Evolutionary conservation across 148 eudicot species (phyloP).

Genomic region (Diospyros kaki): DNA sequence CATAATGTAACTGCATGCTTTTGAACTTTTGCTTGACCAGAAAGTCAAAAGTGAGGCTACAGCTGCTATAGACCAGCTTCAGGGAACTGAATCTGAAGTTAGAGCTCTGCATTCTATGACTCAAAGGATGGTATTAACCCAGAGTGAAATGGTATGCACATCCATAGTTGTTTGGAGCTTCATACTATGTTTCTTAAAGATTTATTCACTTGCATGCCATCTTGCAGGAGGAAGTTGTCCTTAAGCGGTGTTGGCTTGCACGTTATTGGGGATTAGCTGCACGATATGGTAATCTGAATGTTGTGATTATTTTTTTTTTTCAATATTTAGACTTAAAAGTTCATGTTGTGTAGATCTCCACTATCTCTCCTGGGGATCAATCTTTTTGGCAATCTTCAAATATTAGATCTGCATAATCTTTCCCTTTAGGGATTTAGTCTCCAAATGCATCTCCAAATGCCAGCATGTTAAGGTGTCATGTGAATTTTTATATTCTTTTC

Average conservation of each 20-base stretch:
- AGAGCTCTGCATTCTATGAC: conserved; percentile 73
- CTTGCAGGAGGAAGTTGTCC: conserved; percentile 89
- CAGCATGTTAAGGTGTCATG: too few relatives aligned
- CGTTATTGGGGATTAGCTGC: conserved; percentile 92
- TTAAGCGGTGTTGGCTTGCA: conserved; percentile 95
- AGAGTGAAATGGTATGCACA: conserved; percentile 69
- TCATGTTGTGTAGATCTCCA: background rate
- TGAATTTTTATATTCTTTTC: too few relatives aligned
- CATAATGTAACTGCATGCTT: conserved; percentile 13
- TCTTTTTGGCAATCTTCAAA: too few relatives aligned
- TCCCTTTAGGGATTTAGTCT: too few relatives aligned
- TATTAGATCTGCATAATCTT: too few relatives aligned
- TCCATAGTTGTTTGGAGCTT: background rate
- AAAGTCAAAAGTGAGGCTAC: conserved; percentile 58
- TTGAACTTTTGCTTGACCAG: conserved; percentile 31
- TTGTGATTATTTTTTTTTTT: background rate
- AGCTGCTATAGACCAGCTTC: conserved; percentile 56
- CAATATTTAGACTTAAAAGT: too few relatives aligned
- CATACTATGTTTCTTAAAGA: background rate
- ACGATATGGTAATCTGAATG: conserved; percentile 49
- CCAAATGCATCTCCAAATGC: too few relatives aligned
- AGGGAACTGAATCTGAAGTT: conserved; percentile 65
- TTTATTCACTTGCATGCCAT: conserved; percentile 14
- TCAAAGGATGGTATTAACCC: conserved; percentile 80
- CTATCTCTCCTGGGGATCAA: background rate